Evolutionary conservation across 2,329 filamentous ascomycete species (phyloP), one percentile per base, ranked within the genome.

Genomic region (Apiospora rasikravindrae): DNA sequence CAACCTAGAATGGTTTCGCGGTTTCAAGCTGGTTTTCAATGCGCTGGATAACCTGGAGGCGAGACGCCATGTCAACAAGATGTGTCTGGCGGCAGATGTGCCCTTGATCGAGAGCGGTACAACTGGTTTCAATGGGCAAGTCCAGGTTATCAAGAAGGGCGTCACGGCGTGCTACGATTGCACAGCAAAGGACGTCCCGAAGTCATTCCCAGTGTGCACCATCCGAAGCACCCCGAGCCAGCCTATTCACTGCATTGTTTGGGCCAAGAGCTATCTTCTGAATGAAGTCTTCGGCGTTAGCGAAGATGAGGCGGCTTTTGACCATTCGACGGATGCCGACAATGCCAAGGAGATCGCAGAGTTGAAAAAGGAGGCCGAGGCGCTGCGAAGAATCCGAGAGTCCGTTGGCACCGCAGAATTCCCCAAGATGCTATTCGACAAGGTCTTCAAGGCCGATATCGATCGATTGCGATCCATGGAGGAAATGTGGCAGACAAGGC

Each of bases 221-320:
- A 98, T 99, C 77, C 91, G 96, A 81, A 98, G 94, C 81, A 99
- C 95, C 0, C 96, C 96, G 0, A 97, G 93, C 75, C 96, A 98
- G 78, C 94, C 96, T 0, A 98, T 99, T 61, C 96, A 99, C 83
- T 98, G 96, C 84, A 99, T 99, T 74, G 96, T 99, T 2, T 99
- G 96, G 96, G 96, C 90, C 26, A 99, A 98, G 84, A 98, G 95
- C 81, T 99, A 98, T 81, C 88, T 99, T 11, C 89, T 99, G 73
- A 96, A 94, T 76, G 96, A 99, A 82, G 91, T 99, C 10, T 99
- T 98, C 77, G 96, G 96, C 24, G 90, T 91, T 3, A 97, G 94
- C 77, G 96, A 98, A 82, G 94, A 98, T 73, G 93, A 96, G 74
- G 88, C 93, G 0, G 88, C 91, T 0, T 89, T 98, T 74, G 95